Evolutionary conservation across 805 yeast species (phyloP).

Genomic region (Maudiozyma pseudohumilis): DNA sequence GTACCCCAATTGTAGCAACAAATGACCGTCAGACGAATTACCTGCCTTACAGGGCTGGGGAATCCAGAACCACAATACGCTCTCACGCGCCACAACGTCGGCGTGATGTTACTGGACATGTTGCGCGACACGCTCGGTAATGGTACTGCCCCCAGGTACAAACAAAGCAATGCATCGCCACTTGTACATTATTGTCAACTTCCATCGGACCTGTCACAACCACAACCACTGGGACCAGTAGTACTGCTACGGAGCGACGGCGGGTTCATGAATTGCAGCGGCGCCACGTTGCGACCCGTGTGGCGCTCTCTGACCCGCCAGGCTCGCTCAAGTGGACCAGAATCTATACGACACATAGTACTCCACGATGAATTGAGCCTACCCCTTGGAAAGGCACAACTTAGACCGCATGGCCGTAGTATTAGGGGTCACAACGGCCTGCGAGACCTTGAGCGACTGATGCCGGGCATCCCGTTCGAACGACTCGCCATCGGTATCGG

Average conservation of each 20-base stretch:
- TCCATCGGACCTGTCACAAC: too few species aligned
- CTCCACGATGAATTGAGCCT: conserved; percentile 73
- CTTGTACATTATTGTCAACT: conserved; percentile 1
- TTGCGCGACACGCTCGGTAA: conserved; percentile 18
- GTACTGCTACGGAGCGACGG: conserved; percentile 26
- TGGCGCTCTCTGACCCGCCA: conserved; percentile 34
- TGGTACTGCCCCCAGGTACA: neutral
- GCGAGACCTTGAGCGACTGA: conserved; percentile 39
- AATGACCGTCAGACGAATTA: conserved; percentile 4
- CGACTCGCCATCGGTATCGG: conserved; percentile 74
- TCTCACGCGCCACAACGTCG: conserved; percentile 70
- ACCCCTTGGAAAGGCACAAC: conserved; percentile 54
- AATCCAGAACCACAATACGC: conserved; percentile 59
- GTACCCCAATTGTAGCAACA: too few species aligned
- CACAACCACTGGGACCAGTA: neutral
- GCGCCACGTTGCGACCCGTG: conserved; percentile 41
- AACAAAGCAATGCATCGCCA: neutral
- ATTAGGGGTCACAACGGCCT: conserved; percentile 83
- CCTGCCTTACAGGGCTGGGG: conserved; percentile 40
- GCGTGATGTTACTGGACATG: conserved; percentile 44
- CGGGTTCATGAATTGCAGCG: conserved; percentile 60
- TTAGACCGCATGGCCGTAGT: conserved; percentile 50
- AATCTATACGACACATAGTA: conserved; percentile 37
- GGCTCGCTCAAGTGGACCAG: conserved; percentile 15
- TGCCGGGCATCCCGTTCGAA: conserved; percentile 21